A percentile compares a stretch with the other conserved stretches of the same genome.
phyloP scores from a whole-genome alignment of 148 eudicot genomes.

The Polygonum aviculare region DNA sequence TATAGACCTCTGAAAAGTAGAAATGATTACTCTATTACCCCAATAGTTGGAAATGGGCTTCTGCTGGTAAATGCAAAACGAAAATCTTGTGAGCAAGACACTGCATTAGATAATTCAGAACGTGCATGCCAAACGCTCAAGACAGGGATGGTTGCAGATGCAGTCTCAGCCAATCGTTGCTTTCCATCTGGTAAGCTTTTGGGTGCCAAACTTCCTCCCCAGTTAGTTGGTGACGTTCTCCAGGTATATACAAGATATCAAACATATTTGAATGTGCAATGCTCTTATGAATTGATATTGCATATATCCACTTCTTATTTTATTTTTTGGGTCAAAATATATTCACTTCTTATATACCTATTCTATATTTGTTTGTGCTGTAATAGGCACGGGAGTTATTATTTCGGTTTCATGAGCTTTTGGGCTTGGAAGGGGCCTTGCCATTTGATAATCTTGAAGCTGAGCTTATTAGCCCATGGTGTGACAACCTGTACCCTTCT shows the following conservation, averaged over 20 bases:
- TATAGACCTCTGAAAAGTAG: conserved; percentile 39
- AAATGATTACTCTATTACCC: conserved; percentile 21
- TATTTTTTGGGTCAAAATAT: not conserved
- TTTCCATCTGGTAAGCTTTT: conserved; percentile 39
- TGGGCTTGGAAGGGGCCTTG: conserved; percentile 29
- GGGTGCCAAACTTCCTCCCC: conserved; percentile 37
- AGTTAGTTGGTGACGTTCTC: conserved; percentile 45
- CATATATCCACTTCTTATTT: not conserved
- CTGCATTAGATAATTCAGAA: conserved; percentile 21
- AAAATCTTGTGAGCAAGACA: conserved; percentile 23
- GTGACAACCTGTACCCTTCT: conserved; percentile 18
- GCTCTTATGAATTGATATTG: not conserved
- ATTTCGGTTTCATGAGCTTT: conserved; percentile 37
- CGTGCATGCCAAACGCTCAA: conserved; percentile 20
- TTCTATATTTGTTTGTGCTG: conserved; percentile 6
- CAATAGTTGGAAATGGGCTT: conserved; percentile 47
- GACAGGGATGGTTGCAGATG: conserved; percentile 15
- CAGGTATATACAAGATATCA: conserved; percentile 31
- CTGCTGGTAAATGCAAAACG: conserved; percentile 31
- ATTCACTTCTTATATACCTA: not conserved
- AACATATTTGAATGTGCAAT: not conserved
- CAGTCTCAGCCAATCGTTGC: conserved; percentile 7
- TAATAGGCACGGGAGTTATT: conserved; percentile 42
- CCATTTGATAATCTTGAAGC: conserved; percentile 40
- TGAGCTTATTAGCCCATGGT: conserved; percentile 45